Evolutionary conservation across 2,329 filamentous ascomycete species (phyloP), one percentile per base, ranked within the genome.

Genomic region (Exophiala phaeomuriformis): DNA sequence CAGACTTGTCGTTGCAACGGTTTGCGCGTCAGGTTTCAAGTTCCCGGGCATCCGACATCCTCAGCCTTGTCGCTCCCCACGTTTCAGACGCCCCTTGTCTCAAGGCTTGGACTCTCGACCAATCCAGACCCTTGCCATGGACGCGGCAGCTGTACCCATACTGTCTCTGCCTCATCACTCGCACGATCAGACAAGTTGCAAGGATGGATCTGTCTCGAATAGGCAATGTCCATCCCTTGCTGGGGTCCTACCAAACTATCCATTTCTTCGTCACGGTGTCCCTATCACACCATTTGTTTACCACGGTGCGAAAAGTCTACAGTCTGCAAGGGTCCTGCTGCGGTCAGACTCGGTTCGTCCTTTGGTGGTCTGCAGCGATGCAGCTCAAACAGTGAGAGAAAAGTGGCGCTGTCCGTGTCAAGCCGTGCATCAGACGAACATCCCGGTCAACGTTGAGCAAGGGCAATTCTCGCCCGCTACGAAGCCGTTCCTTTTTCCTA

Each of bases 61-160:
- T 31, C 52, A 56, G 53, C 57, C 57, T 56, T 43, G 57, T 43
- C 43, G 28, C 51, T 39, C 51, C 48, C 49, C 46, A 43, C 31
- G 48, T 52, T 41, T 55, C 51, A 52, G 41, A 51, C 56, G 47
- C 8, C 28, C 44, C 30, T 33, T 42, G 56, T 58, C 56, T 58
- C 52, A 53, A 44, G 56, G 56, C 28, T 50, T 27, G 8, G 31
- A 10, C 42, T 32, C 6, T 53, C 56, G 48, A 39, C 37, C 37
- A 49, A 52, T 50, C 56, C 33, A 45, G 32, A 35, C 29, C 27
- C 35, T 42, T 19, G 5, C 27, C 31, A 27, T 47, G 35, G n/a
- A 36, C 42, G 55, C 51, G 29, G 45, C 32, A 39, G 42, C 19
- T 33, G 39, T 37, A n/a, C 10, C 44, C 48, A 47, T 40, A 48